These are phyloP conservation scores for Agapanthus africanus DNA, from an alignment of 106 monocot species.

Conservation along the genomic window DNA sequence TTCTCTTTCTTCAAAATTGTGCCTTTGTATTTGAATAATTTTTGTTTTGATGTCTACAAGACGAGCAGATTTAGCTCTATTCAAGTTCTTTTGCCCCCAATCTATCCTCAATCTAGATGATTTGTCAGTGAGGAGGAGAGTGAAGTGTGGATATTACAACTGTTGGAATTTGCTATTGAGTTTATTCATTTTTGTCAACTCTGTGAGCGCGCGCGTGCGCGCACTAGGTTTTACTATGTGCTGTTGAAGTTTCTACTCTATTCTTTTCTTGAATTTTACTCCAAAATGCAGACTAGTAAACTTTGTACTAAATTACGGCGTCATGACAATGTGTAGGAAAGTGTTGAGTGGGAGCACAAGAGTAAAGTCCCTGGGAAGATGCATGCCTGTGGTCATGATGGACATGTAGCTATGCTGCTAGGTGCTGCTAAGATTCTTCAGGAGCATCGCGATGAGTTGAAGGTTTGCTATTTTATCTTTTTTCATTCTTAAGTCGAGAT, in stretches of 20 bases:
- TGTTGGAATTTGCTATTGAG: too few species aligned
- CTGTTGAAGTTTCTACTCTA: neutral
- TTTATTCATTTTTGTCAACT: too few species aligned
- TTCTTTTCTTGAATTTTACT: neutral
- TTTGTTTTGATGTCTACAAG: too few species aligned
- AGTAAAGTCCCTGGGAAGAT: constrained; percentile 87
- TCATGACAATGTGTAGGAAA: constrained; percentile 41
- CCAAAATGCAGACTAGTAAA: neutral
- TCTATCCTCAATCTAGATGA: too few species aligned
- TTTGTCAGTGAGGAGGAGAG: too few species aligned
- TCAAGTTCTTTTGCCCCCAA: neutral
- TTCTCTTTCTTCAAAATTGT: too few species aligned
- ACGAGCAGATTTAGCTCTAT: too few species aligned
- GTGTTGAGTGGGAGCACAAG: constrained; percentile 91
- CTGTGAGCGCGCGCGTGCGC: too few species aligned
- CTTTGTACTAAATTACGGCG: neutral
- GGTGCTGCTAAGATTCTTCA: constrained; percentile 94
- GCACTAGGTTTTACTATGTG: neutral
- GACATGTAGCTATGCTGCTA: constrained; percentile 82
- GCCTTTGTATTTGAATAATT: too few species aligned
- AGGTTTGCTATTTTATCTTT: neutral
- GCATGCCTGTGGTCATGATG: constrained; percentile 96
- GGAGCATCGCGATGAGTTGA: constrained; percentile 14
- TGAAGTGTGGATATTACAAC: neutral
- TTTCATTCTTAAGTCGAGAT: neutral